Evolutionary conservation across 768 basidiomycete species (phyloP).

Genomic region (Trametopsis cervina): DNA sequence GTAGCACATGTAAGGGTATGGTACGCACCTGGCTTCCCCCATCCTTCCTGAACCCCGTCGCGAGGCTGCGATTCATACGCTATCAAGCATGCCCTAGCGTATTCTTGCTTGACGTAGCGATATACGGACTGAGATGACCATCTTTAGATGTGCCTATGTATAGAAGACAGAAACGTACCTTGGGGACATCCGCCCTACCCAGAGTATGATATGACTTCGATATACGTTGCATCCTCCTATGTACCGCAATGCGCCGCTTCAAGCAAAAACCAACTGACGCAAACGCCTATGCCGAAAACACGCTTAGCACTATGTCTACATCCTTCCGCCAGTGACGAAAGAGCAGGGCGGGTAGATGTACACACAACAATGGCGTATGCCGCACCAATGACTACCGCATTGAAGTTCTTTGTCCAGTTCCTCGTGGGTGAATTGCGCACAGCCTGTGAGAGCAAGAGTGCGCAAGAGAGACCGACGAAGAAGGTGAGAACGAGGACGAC

Average conservation of each 20-base stretch:
- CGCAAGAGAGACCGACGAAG: conserved; percentile 55
- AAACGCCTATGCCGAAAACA: conserved; percentile 40
- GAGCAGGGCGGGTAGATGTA: conserved; percentile 11
- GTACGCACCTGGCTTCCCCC: conserved; percentile 61
- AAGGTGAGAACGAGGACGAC: conserved; percentile 24
- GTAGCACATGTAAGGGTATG: neutral
- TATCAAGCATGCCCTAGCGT: conserved; percentile 65
- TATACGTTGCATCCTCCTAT: conserved; percentile 56
- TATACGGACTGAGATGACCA: conserved; percentile 45
- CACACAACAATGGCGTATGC: conserved; percentile 66
- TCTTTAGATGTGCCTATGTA: neutral
- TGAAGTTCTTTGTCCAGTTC: conserved; percentile 57
- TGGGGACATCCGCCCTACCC: conserved; percentile 49
- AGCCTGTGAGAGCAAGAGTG: conserved; percentile 63
- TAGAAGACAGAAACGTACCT: conserved; percentile 32
- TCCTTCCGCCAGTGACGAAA: neutral
- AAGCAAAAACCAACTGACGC: conserved; percentile 55
- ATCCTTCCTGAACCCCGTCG: conserved; percentile 60
- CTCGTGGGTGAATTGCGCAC: conserved; percentile 52
- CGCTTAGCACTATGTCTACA: conserved; percentile 16
- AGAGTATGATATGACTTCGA: conserved; percentile 54
- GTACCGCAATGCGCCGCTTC: conserved; percentile 64
- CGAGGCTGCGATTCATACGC: conserved; percentile 66
- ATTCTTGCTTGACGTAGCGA: conserved; percentile 66
- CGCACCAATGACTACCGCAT: conserved; percentile 61